A percentile compares a stretch with the other conserved stretches of the same genome.
phyloP scores from a whole-genome alignment of 768 basidiomycete genomes.

The Leccinum longicurvipes region DNA sequence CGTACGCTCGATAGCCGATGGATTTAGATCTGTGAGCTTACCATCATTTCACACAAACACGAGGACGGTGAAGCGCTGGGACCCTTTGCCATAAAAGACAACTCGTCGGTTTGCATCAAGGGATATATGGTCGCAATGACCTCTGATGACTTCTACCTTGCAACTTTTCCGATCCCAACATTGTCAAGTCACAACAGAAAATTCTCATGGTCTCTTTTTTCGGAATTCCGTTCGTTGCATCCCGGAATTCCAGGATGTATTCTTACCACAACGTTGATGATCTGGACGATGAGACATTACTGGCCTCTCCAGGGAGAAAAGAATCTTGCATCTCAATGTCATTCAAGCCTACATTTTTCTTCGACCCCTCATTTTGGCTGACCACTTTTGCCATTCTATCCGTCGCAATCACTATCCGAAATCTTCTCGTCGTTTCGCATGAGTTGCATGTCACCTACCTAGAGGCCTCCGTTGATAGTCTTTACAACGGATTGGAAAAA shows the following conservation, averaged over 20 bases:
- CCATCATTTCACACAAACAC: background rate
- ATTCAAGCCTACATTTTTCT: background rate
- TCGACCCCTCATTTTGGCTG: slow-evolving; percentile 19
- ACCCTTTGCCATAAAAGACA: background rate
- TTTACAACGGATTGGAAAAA: slow-evolving; percentile 23
- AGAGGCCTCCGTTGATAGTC: slow-evolving; percentile 15
- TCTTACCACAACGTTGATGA: slow-evolving; percentile 14
- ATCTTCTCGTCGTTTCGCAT: slow-evolving; percentile 15
- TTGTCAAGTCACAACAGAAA: background rate
- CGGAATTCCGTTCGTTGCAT: background rate
- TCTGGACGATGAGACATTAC: slow-evolving; percentile 16
- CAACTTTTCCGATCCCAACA: background rate
- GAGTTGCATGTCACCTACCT: background rate
- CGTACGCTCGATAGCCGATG: background rate
- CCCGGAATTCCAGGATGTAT: background rate
- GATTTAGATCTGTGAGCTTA: slow-evolving; percentile 1
- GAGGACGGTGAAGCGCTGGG: slow-evolving; percentile 4
- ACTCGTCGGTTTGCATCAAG: background rate
- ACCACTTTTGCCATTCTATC: slow-evolving; percentile 16
- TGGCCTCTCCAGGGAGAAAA: background rate
- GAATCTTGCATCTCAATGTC: background rate
- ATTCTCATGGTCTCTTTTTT: slow-evolving; percentile 6
- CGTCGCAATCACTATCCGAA: slow-evolving; percentile 18
- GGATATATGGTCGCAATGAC: slow-evolving; percentile 4
- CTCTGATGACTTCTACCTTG: background rate